Evolutionary conservation across 2,329 filamentous ascomycete genomes (phyloP), one percentile per base, ranked within the genome.

Genomic region (Sporothrix sp.): DNA sequence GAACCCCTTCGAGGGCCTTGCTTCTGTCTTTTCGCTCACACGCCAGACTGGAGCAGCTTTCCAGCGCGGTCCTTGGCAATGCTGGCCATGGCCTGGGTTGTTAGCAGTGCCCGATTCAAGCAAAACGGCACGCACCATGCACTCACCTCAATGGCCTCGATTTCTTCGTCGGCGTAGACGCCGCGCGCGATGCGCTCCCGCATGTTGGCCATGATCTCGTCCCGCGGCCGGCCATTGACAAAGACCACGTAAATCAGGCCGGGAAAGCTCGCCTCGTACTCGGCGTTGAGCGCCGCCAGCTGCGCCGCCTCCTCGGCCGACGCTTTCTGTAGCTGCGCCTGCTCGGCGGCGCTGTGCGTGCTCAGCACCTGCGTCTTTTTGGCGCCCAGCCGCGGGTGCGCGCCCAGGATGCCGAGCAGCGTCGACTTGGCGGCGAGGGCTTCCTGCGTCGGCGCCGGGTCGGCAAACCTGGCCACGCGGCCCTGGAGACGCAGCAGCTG

Each of bases 161-260:
- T 65, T 54, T 88, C 78, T 68, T 96, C 90, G 14, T 71, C 71
- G 21, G 72, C 66, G 47, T 82, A 71, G 63, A 91, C 78, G 1
- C 75, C 81, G 48, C 82, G 71, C 14, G 74, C 76, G 60, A 95
- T 95, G 48, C 90, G 75, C 48, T 68, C 64, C 55, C 76, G 76
- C 86, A 95, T 95, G 60, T 95, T 82, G 55, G 79, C 73, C 83
- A 95, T 87, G 50, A 96, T 84, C 54, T 79, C 77, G 2, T 77
- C 74, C 51, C 88, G 74, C 36, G 78, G 75, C 42, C 90, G 76
- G 1, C 87, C 88, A 63, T 95, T 90, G 51, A 96, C 91, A 64
- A 95, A 96, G 16, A 91, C 86, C 62, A 95, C 87, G 71, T 94
- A 96, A 66, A 84, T 75, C 62, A 96, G 65, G 0, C 90, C 87